phyloP scores from a whole-genome alignment of 2,329 filamentous ascomycete species.

The Microcyclospora tardicrescens region DNA sequence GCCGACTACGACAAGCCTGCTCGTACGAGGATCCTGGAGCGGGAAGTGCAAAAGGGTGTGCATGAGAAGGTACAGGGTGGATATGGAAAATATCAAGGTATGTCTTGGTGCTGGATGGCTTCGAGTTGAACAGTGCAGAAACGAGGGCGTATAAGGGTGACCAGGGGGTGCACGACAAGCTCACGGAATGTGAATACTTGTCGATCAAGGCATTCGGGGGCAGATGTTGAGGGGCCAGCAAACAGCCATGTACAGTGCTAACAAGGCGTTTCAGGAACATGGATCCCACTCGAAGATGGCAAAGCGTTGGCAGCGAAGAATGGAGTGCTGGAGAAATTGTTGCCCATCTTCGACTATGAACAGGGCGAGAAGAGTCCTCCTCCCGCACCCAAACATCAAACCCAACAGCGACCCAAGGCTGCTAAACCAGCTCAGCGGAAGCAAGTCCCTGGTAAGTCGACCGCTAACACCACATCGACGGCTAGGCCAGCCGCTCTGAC shows the following conservation, averaged over 20 bases:
- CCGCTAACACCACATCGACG: constrained; percentile 8
- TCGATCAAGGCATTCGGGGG: no score
- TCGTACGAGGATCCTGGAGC: constrained; percentile 83
- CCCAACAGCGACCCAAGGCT: constrained; percentile 60
- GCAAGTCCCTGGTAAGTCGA: constrained; percentile 12
- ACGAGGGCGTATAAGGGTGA: no score
- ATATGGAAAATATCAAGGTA: constrained; percentile 96
- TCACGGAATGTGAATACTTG: no score
- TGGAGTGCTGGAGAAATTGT: constrained; percentile 68
- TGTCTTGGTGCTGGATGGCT: constrained; percentile 8
- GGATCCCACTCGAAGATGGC: constrained; percentile 80
- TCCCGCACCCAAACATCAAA: constrained; percentile 80
- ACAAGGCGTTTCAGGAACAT: constrained; percentile 57
- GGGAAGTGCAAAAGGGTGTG: constrained; percentile 89
- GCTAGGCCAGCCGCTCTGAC: constrained; percentile 24
- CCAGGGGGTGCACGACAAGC: no score
- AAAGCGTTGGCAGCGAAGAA: constrained; percentile 75
- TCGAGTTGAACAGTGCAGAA: background rate
- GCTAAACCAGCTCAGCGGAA: constrained; percentile 36
- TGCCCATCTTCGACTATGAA: constrained; percentile 78
- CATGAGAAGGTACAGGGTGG: constrained; percentile 98
- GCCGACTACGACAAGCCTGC: constrained; percentile 96
- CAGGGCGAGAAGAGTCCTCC: constrained; percentile 79
- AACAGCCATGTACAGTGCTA: background rate
- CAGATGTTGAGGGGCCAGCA: background rate